Conservation (phyloP, 2,329 filamentous ascomycete genomes). For the Colletotrichum simmondsii region DNA sequence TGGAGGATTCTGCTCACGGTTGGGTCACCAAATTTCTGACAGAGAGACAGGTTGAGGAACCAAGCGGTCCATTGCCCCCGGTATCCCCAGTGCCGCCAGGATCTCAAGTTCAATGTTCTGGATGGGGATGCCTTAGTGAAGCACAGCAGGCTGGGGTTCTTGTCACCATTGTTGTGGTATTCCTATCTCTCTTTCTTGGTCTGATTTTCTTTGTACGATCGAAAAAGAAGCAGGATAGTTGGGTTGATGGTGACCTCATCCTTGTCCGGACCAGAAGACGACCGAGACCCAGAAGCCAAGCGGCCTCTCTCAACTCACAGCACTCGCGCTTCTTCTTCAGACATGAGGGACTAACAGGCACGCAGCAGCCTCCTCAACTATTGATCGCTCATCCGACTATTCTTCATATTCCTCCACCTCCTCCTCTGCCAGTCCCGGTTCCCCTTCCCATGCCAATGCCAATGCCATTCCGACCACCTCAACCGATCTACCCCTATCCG, state of each 20-base stretch:
- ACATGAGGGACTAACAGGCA: neutral
- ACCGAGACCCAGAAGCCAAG: neutral
- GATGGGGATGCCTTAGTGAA: constrained; percentile 52
- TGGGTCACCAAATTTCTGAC: neutral
- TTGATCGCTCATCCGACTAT: neutral
- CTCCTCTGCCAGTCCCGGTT: constrained; percentile 19
- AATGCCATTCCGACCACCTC: constrained; percentile 17
- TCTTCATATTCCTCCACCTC: constrained; percentile 13
- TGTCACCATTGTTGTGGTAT: constrained; percentile 45
- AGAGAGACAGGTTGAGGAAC: constrained; percentile 11
- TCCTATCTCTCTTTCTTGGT: constrained; percentile 41
- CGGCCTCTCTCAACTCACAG: neutral
- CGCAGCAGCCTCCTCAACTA: neutral
- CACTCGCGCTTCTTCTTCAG: constrained; percentile 20
- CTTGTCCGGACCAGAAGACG: constrained; percentile 20
- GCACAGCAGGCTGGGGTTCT: constrained; percentile 52
- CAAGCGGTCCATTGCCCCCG: constrained; percentile 8
- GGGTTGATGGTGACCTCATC: constrained; percentile 20
- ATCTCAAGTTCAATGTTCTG: constrained; percentile 38
- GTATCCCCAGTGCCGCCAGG: neutral
- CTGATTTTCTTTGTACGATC: constrained; percentile 43
- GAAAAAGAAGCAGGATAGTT: constrained; percentile 22
- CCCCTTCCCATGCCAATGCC: constrained; percentile 15
- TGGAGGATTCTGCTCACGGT: neutral
- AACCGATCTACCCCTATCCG: constrained; percentile 38